Evolutionary conservation across 2,329 filamentous ascomycete species (phyloP).

Genomic region (Knoxdaviesia capensis): DNA sequence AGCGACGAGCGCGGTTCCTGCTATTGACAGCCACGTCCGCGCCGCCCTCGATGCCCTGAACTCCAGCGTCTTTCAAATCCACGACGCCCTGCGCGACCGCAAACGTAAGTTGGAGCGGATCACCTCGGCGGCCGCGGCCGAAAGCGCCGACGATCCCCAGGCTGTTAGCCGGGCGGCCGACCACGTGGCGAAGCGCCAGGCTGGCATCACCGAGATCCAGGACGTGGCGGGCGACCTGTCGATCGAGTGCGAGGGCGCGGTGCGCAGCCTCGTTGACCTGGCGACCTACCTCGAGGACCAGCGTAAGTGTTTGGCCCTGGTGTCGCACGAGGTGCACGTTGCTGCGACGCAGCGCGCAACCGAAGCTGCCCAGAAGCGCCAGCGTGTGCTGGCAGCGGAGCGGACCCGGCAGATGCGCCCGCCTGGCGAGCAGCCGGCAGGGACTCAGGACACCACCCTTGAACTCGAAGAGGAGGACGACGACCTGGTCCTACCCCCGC

Average conservation of each 20-base stretch:
- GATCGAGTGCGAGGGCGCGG: slow-evolving; percentile 20
- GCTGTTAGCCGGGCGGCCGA: slow-evolving; percentile 7
- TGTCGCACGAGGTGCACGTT: slow-evolving; percentile 9
- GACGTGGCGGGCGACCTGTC: slow-evolving; percentile 14
- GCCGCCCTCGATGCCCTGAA: no score
- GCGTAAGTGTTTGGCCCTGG: slow-evolving; percentile 15
- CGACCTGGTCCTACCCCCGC: background rate
- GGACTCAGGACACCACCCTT: no score
- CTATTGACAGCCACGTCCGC: no score
- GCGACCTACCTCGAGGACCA: slow-evolving; percentile 29
- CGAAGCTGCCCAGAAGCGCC: background rate
- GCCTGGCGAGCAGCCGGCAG: background rate
- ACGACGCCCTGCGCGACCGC: slow-evolving; percentile 20
- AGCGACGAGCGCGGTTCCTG: no score
- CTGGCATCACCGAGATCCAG: slow-evolving; percentile 13
- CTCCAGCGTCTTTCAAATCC: slow-evolving; percentile 24
- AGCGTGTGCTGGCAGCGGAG: background rate
- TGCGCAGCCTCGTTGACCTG: slow-evolving; percentile 28
- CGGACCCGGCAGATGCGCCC: no score
- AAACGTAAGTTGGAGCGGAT: slow-evolving; percentile 12
- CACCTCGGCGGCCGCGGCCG: slow-evolving; percentile 1
- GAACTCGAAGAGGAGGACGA: background rate
- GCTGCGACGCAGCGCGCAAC: background rate
- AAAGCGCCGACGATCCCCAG: no score
- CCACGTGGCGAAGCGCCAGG: slow-evolving; percentile 18